A percentile compares a stretch with the other conserved stretches of the same genome.
Evolutionary conservation across 139 green algal species (phyloP).

Genomic region (Chlamydomonas asymmetrica): DNA sequence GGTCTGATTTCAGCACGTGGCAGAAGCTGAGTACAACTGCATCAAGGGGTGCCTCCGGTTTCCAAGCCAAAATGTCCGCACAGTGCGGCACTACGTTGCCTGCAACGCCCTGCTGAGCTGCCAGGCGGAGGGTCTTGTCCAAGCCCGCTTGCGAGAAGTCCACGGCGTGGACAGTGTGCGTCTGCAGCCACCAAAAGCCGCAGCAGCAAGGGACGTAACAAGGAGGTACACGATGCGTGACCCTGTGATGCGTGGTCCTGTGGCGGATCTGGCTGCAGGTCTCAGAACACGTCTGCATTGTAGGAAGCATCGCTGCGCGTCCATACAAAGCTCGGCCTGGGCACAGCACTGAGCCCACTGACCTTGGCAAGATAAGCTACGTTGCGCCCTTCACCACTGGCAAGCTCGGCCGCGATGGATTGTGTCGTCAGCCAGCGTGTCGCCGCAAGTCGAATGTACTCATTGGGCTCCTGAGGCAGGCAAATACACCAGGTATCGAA

Average conservation of each 20-base stretch:
- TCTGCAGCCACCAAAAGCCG: no score
- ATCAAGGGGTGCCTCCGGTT: not conserved
- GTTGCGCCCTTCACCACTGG: slow-evolving; percentile 28
- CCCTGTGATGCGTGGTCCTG: no score
- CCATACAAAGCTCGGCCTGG: no score
- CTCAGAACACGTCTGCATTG: no score
- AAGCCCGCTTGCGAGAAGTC: slow-evolving; percentile 16
- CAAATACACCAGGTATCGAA: no score
- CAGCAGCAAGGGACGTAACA: no score
- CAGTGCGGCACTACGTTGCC: not conserved
- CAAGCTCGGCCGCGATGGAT: slow-evolving; percentile 18
- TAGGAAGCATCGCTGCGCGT: no score
- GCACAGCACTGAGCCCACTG: no score
- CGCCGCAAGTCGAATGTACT: not conserved
- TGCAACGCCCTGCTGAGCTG: not conserved
- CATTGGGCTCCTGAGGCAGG: slow-evolving; percentile 24
- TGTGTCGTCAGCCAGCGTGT: slow-evolving; percentile 7
- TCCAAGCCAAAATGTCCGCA: not conserved
- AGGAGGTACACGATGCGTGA: no score
- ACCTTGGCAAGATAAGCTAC: slow-evolving; percentile 21
- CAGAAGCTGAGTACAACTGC: slow-evolving; percentile 19
- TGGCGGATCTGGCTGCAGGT: no score
- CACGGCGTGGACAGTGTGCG: slow-evolving; percentile 14
- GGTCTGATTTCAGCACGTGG: not conserved
- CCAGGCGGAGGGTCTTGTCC: slow-evolving; percentile 19